These are phyloP conservation scores for Acacia confusa DNA, from an alignment of 306 rosid species.

Conservation along the genomic window DNA sequence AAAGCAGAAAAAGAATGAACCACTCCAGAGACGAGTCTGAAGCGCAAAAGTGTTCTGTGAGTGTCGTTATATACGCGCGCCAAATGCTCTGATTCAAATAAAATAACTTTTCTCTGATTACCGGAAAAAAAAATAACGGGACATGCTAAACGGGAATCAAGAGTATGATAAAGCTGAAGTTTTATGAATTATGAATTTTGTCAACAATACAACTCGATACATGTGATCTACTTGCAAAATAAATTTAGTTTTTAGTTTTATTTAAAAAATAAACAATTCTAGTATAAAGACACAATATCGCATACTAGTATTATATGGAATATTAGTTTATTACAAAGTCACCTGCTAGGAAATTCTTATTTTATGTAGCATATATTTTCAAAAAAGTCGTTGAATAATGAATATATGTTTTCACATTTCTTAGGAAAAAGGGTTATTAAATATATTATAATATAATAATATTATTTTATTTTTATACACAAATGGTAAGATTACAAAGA, in stretches of 20 bases:
- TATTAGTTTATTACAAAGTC: neutral
- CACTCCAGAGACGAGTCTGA: neutral
- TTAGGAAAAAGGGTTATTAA: neutral
- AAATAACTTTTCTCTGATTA: neutral
- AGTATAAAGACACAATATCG: neutral
- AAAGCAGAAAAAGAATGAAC: neutral
- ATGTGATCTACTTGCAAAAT: neutral
- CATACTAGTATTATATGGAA: too few relatives aligned
- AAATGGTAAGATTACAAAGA: neutral
- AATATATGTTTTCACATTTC: too few relatives aligned
- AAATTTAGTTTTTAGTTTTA: neutral
- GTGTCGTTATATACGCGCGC: constrained; percentile 15
- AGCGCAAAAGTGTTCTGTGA: neutral
- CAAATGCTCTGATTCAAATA: neutral
- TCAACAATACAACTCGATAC: neutral
- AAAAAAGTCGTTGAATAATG: neutral
- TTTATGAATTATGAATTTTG: neutral
- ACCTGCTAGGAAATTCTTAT: neutral
- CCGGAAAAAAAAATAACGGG: neutral
- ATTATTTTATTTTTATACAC: neutral
- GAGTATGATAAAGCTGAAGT: neutral
- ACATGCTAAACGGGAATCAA: neutral
- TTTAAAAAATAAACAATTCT: neutral
- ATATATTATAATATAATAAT: neutral
- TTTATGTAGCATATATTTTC: neutral